These are phyloP conservation scores for Nannochloropsis gaditana DNA, from an alignment of 108 stramenopile genomes.

Conservation along the genomic window DNA sequence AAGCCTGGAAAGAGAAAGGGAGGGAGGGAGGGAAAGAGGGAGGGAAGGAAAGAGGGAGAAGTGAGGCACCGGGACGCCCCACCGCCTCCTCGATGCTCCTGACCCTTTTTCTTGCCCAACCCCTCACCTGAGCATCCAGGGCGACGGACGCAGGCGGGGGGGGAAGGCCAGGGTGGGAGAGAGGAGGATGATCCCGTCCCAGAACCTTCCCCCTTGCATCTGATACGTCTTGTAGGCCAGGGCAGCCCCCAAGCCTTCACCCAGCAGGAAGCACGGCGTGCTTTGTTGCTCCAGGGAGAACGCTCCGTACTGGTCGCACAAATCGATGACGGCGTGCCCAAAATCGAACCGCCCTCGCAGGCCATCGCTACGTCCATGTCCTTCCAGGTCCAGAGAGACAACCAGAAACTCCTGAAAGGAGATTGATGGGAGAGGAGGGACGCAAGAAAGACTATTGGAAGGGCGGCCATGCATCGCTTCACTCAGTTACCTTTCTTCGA, in stretches of 20 bases:
- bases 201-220: conserved; percentile 14
- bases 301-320: not conserved
- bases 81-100: not conserved
- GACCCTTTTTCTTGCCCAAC: not conserved
- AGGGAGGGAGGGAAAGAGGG: not conserved
- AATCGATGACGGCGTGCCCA: not conserved
- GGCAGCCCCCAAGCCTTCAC: not conserved
- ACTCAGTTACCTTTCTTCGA: too few relatives aligned
- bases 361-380: not conserved
- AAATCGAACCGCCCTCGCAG: not conserved
- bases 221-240: not conserved
- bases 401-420: not conserved
- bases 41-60: not conserved
- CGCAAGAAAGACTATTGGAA: not conserved
- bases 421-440: not conserved
- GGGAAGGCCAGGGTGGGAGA: not conserved
- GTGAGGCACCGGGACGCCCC: not conserved
- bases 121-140: not conserved
- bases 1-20: not conserved
- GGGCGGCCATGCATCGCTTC: too few relatives aligned
- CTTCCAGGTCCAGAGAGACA: not conserved
- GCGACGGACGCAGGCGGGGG: not conserved
- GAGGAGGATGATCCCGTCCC: not conserved
- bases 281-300: not conserved
- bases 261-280: not conserved